Conservation (phyloP, 73 alveolate species). For the Tetrahymena malaccensis region DNA sequence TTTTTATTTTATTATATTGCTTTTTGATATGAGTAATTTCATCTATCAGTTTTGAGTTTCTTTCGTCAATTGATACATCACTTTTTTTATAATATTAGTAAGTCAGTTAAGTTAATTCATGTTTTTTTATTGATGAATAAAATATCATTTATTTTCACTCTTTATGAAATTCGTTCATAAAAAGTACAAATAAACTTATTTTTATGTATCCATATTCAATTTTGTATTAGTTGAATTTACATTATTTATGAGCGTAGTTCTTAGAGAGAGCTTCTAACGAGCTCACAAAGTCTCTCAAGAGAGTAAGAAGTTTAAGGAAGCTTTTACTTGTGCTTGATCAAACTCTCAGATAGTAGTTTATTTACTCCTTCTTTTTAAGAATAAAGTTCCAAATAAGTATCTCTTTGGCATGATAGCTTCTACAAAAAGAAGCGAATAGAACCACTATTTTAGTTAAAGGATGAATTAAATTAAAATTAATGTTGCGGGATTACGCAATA, state of each 20-base stretch:
- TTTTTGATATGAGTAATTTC: background rate
- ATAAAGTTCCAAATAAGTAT: background rate
- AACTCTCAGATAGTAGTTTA: background rate
- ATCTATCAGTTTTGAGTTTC: background rate
- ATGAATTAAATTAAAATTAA: background rate
- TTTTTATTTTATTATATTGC: background rate
- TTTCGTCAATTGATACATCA: background rate
- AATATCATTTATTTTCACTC: background rate
- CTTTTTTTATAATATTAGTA: background rate
- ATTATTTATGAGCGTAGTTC: background rate
- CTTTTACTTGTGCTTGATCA: background rate
- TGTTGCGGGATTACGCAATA: background rate
- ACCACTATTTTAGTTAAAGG: background rate
- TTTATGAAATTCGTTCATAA: background rate
- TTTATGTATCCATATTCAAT: no score
- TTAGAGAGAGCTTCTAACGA: background rate
- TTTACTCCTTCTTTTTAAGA: background rate
- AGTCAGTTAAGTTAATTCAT: background rate
- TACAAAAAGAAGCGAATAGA: background rate
- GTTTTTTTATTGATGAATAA: no score
- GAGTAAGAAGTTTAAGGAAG: background rate
- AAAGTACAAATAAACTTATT: background rate
- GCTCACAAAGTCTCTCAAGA: background rate
- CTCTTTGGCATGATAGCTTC: background rate
- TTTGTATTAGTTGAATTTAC: background rate